Conservation (phyloP, 345 rosid species). For the Eutrema japonicum region DNA sequence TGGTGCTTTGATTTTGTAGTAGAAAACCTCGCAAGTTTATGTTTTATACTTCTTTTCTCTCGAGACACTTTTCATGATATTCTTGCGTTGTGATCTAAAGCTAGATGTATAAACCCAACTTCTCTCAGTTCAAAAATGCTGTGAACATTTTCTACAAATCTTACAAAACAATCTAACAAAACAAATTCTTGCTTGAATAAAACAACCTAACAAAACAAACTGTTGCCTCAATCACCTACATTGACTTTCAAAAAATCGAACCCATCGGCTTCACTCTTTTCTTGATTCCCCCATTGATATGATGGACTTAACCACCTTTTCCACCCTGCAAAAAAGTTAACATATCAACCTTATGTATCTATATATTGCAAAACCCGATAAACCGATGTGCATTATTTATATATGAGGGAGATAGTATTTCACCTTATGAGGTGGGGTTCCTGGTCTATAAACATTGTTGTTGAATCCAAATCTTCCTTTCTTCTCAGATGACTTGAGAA, state of each 20-base stretch:
- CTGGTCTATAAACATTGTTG: constrained; percentile 20
- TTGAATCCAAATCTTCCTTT: constrained; percentile 24
- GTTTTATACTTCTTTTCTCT: neutral
- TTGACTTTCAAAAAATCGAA: constrained; percentile 1
- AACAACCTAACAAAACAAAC: constrained; percentile 2
- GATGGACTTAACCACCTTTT: constrained; percentile 28
- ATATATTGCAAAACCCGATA: neutral
- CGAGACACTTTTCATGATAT: neutral
- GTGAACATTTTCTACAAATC: neutral
- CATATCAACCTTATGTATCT: neutral
- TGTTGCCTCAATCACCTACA: neutral
- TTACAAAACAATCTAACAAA: constrained; percentile 13
- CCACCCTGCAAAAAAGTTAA: constrained; percentile 24
- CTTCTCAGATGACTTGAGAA: constrained; percentile 29
- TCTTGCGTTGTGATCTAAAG: neutral
- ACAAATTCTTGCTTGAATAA: neutral
- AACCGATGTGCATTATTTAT: neutral
- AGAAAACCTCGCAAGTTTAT: constrained; percentile 12
- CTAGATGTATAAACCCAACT: neutral
- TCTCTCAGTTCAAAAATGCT: constrained; percentile 8
- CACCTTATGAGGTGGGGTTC: constrained; percentile 34
- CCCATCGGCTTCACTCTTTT: constrained; percentile 18
- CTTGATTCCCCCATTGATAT: constrained; percentile 1
- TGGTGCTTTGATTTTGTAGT: constrained; percentile 2
- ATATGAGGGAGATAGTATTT: neutral